Evolutionary conservation across 2,329 filamentous ascomycete genomes (phyloP).

Genomic region (Arthrinium phaeospermum): DNA sequence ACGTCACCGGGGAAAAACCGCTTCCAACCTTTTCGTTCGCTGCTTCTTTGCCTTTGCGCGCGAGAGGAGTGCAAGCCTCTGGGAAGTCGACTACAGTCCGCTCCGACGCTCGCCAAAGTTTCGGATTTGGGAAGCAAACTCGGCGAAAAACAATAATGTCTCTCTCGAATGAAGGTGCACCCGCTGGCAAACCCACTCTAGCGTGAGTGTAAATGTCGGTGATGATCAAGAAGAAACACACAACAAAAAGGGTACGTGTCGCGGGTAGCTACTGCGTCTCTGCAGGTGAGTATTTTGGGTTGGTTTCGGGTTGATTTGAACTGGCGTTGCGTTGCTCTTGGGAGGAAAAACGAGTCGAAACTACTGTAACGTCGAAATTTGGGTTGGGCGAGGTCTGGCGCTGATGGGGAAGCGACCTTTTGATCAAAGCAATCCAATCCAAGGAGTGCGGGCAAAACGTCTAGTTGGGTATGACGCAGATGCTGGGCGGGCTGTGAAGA

Average conservation of each 20-base stretch:
- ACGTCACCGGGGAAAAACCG: slow-evolving; percentile 30
- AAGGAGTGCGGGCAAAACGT: slow-evolving; percentile 7
- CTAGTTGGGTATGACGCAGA: slow-evolving; percentile 12
- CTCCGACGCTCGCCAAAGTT: slow-evolving; percentile 17
- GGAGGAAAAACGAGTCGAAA: slow-evolving; percentile 1
- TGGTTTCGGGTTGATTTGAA: slow-evolving; percentile 7
- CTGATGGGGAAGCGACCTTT: slow-evolving; percentile 15
- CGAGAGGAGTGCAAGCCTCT: slow-evolving; percentile 15
- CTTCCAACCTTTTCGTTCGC: slow-evolving; percentile 20
- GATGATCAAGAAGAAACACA: not conserved
- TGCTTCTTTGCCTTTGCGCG: slow-evolving; percentile 4
- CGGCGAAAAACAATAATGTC: not conserved
- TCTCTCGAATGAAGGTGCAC: not conserved
- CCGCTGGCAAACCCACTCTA: slow-evolving; percentile 9
- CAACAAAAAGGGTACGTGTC: not conserved
- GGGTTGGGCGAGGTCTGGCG: slow-evolving; percentile 10
- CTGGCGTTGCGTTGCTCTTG: slow-evolving; percentile 13
- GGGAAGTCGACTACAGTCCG: not conserved
- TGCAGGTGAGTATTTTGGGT: not conserved
- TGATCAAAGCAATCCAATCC: slow-evolving; percentile 11
- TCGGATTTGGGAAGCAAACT: slow-evolving; percentile 1
- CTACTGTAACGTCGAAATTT: slow-evolving; percentile 16
- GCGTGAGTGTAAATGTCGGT: not conserved
- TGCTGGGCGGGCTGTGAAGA: not conserved
- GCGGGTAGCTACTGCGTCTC: slow-evolving; percentile 5